phyloP scores from a whole-genome alignment of 345 rosid species.

The Pseudoturritis turrita region DNA sequence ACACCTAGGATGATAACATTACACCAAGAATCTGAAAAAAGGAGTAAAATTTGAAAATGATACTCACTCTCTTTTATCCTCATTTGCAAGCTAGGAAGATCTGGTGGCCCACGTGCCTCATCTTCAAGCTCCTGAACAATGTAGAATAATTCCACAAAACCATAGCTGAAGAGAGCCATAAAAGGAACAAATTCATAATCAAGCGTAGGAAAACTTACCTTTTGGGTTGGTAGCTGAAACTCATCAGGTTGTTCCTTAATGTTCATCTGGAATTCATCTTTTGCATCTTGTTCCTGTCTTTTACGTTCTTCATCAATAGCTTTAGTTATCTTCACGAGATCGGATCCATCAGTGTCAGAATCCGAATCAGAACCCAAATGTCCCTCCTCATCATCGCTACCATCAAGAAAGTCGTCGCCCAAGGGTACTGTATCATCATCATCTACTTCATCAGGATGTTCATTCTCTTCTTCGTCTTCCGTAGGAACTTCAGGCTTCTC shows the following conservation, averaged over 20 bases:
- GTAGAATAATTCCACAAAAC: not conserved
- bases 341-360: constrained; percentile 61
- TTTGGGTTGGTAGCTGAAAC: constrained; percentile 75
- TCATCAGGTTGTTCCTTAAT: constrained; percentile 78
- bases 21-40: not conserved
- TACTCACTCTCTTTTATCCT: constrained; percentile 81
- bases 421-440: not conserved
- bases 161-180: not conserved
- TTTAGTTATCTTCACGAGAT: constrained; percentile 55
- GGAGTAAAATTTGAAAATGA: not conserved
- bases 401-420: constrained; percentile 15
- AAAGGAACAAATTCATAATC: not conserved
- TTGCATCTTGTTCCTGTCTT: constrained; percentile 56
- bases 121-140: constrained; percentile 71
- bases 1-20: not conserved
- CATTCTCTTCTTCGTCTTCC: constrained; percentile 36
- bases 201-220: constrained; percentile 39
- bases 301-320: constrained; percentile 53
- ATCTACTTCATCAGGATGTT: constrained; percentile 30
- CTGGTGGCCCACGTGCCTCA: constrained; percentile 66
- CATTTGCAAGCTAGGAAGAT: constrained; percentile 60
- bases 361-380: constrained; percentile 36
- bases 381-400: constrained; percentile 30
- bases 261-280: constrained; percentile 62
- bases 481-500: constrained; percentile 37